Conservation (phyloP, 768 basidiomycete species). For the Filobasidium wieringae region DNA sequence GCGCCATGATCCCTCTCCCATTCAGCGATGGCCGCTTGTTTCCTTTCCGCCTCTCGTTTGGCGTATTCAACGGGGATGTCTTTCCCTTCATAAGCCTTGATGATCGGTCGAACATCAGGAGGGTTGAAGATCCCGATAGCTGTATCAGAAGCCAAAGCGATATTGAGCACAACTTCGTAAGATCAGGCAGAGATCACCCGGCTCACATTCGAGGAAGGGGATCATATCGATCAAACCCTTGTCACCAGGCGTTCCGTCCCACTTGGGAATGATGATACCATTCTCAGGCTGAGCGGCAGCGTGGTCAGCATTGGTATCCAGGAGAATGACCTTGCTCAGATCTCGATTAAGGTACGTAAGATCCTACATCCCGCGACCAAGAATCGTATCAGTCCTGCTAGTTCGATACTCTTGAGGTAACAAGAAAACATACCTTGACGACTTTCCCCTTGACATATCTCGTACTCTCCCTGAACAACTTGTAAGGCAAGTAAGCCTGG, state of each 20-base stretch:
- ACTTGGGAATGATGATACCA: conserved; percentile 66
- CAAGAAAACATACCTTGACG: conserved; percentile 54
- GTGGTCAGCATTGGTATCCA: conserved; percentile 77
- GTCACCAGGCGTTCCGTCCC: conserved; percentile 68
- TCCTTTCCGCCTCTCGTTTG: conserved; percentile 72
- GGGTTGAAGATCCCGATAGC: conserved; percentile 88
- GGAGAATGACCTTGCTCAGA: conserved; percentile 70
- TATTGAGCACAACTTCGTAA: background rate
- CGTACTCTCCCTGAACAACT: conserved; percentile 85
- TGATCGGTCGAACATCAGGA: conserved; percentile 71
- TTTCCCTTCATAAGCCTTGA: conserved; percentile 74
- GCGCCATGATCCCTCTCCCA: conserved; percentile 51
- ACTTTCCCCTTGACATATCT: conserved; percentile 66
- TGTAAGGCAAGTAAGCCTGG: conserved; percentile 74
- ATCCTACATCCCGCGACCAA: conserved; percentile 46
- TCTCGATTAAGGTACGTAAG: conserved; percentile 90
- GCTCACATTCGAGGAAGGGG: conserved; percentile 84
- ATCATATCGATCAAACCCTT: conserved; percentile 77
- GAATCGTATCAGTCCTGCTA: background rate
- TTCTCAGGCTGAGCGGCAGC: conserved; percentile 74
- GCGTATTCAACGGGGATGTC: conserved; percentile 81
- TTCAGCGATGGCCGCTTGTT: conserved; percentile 62
- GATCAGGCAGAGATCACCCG: background rate
- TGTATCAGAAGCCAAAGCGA: conserved; percentile 32
- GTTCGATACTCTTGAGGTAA: background rate